phyloP scores from a whole-genome alignment of 129 eudicot species.

The Saussurea involucrata region DNA sequence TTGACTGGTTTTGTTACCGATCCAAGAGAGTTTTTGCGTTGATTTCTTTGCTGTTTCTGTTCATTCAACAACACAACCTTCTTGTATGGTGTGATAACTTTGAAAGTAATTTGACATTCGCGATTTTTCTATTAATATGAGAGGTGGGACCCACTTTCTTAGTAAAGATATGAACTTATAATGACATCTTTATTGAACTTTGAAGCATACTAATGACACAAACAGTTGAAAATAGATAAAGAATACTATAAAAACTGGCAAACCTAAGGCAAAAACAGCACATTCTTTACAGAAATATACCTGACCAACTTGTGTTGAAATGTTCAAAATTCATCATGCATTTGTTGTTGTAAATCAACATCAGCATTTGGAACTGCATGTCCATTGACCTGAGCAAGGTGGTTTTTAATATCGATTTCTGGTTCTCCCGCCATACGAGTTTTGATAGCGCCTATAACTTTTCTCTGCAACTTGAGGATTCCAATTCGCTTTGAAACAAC shows the following conservation, averaged over 20 bases:
- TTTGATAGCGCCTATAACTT: conserved; percentile 56
- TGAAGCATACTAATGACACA: background rate
- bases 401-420: conserved; percentile 27
- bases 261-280: background rate
- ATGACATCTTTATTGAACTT: background rate
- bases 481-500: conserved; percentile 90
- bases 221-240: background rate
- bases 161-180: too few relatives aligned
- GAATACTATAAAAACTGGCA: background rate
- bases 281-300: conserved; percentile 23
- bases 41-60: background rate
- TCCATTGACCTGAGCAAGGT: conserved; percentile 40
- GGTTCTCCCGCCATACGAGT: conserved; percentile 61
- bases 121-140: too few relatives aligned
- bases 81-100: conserved; percentile 8
- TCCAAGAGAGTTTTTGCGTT: conserved; percentile 84
- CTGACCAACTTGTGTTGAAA: conserved; percentile 1
- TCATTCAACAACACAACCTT: background rate
- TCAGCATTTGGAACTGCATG: conserved; percentile 37
- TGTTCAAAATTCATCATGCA: conserved; percentile 84
- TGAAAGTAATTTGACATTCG: too few relatives aligned
- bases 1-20: conserved; percentile 91
- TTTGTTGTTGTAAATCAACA: conserved; percentile 43
- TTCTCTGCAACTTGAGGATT: conserved; percentile 71
- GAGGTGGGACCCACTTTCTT: too few relatives aligned